phyloP scores from a whole-genome alignment of 805 yeast genomes.

The Saccharomycopsis vini region DNA sequence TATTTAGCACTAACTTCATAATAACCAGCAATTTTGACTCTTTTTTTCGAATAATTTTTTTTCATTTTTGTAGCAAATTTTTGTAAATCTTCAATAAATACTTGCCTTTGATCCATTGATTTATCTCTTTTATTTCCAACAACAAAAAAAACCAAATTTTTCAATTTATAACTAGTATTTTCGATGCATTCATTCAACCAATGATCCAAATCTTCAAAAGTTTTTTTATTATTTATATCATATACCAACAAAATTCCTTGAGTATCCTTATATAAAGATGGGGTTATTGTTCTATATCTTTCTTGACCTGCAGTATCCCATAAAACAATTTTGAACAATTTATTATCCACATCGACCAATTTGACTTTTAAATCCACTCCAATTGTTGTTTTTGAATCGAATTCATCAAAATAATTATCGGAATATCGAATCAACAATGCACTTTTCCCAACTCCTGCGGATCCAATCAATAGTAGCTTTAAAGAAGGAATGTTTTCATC shows the following conservation, averaged over 20 bases:
- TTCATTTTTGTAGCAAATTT: slow-evolving; percentile 26
- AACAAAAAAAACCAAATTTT: slow-evolving; percentile 30
- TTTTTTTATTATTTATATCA: slow-evolving; percentile 32
- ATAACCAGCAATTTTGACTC: slow-evolving; percentile 31
- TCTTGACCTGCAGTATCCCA: slow-evolving; percentile 50
- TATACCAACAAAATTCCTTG: slow-evolving; percentile 37
- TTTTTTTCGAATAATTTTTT: slow-evolving; percentile 21
- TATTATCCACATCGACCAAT: slow-evolving; percentile 34
- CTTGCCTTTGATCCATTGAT: slow-evolving; percentile 27
- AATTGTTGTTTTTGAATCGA: slow-evolving; percentile 33
- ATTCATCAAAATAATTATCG: slow-evolving; percentile 27
- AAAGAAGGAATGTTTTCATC: slow-evolving; percentile 17
- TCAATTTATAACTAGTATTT: slow-evolving; percentile 23
- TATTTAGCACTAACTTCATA: slow-evolving; percentile 41
- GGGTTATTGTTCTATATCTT: slow-evolving; percentile 37
- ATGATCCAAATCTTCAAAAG: slow-evolving; percentile 31
- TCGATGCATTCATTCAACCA: slow-evolving; percentile 37
- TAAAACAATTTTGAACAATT: slow-evolving; percentile 34
- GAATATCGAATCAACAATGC: slow-evolving; percentile 37
- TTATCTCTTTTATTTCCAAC: slow-evolving; percentile 35
- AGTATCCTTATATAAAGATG: slow-evolving; percentile 37
- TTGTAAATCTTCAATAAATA: slow-evolving; percentile 32
- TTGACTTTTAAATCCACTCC: slow-evolving; percentile 41
- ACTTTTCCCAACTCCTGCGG: slow-evolving; percentile 41
- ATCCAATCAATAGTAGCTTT: slow-evolving; percentile 35